Evolutionary conservation across 2,329 filamentous ascomycete species (phyloP).

Genomic region (Pestalotiopsis sp.): DNA sequence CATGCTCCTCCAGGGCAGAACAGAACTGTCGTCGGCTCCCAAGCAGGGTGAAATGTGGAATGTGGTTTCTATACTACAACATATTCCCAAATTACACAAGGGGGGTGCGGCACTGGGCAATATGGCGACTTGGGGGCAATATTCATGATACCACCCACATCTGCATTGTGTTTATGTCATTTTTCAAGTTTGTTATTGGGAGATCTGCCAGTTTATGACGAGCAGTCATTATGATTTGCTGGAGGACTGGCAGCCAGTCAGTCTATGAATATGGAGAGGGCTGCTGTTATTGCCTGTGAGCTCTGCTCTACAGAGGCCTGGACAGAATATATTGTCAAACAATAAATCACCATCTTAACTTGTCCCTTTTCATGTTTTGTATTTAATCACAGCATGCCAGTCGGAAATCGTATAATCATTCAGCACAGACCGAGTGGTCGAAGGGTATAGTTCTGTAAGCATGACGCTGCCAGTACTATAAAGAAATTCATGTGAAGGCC

Average conservation of each 20-base stretch:
- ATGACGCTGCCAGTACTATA: too few relatives aligned
- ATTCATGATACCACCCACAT: not conserved
- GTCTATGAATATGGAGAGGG: not conserved
- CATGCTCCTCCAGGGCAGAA: constrained; percentile 17
- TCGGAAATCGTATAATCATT: too few relatives aligned
- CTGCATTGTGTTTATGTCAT: not conserved
- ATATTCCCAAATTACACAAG: not conserved
- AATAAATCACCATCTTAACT: too few relatives aligned
- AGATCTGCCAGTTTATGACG: not conserved
- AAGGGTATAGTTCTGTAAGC: too few relatives aligned
- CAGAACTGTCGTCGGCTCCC: constrained; percentile 9
- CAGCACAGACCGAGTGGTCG: too few relatives aligned
- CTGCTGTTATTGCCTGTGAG: not conserved
- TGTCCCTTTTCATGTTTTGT: too few relatives aligned
- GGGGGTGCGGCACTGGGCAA: not conserved
- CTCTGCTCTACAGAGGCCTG: too few relatives aligned
- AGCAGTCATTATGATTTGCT: not conserved
- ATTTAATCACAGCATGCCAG: too few relatives aligned
- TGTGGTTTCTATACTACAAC: not conserved
- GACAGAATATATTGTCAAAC: too few relatives aligned
- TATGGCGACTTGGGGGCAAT: not conserved
- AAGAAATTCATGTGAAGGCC: not conserved
- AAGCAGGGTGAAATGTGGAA: not conserved
- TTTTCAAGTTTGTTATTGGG: not conserved
- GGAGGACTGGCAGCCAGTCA: not conserved